Conservation (phyloP, 257 asterid species). For the Plantago elongata region DNA sequence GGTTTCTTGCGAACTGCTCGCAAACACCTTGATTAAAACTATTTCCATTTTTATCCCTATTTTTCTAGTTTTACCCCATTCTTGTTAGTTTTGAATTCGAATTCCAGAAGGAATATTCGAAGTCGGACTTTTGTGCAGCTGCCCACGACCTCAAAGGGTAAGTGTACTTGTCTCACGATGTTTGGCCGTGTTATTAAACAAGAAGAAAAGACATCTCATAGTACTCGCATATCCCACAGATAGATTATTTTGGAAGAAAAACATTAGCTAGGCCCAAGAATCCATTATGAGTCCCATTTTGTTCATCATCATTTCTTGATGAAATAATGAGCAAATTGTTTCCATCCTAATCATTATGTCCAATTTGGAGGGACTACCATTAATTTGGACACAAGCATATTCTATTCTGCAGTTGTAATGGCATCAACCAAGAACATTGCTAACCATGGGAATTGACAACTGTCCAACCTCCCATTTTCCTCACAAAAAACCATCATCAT, state of each 20-base stretch:
- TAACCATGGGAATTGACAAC: neutral
- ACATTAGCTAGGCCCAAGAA: neutral
- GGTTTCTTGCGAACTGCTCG: no score
- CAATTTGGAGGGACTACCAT: neutral
- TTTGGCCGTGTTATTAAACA: neutral
- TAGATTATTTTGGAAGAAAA: neutral
- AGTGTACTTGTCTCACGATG: neutral
- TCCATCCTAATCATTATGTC: constrained; percentile 5
- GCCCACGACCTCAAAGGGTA: no score
- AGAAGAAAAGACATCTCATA: neutral
- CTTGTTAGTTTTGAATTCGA: no score
- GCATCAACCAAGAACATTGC: neutral
- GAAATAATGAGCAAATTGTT: neutral
- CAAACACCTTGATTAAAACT: no score
- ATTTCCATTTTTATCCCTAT: no score
- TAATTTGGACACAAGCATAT: constrained; percentile 9
- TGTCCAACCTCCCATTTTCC: neutral
- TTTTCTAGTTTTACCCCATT: no score
- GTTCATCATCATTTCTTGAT: neutral
- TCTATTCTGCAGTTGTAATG: constrained; percentile 15
- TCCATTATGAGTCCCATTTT: constrained; percentile 1
- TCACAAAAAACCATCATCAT: neutral
- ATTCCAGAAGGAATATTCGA: no score
- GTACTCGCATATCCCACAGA: neutral
- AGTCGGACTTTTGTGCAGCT: no score